Percentiles rank a stretch among this genome's conserved stretches.
phyloP scores from a whole-genome alignment of 805 yeast species.

The Metschnikowia koreensis region DNA sequence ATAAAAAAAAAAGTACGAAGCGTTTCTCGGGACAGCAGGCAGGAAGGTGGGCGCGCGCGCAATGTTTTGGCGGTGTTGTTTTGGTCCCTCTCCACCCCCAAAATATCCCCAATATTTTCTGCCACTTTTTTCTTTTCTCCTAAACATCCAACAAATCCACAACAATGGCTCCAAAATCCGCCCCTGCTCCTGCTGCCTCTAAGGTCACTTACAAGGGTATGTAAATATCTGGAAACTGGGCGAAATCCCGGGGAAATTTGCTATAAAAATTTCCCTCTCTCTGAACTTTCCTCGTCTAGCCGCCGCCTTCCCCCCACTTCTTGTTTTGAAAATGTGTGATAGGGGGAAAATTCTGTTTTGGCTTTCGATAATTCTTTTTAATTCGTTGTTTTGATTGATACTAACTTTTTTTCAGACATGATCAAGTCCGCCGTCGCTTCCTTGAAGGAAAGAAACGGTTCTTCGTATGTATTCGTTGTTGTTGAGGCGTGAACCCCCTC shows the following conservation, averaged over 20 bases:
- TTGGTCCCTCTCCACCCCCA: conserved; percentile 11
- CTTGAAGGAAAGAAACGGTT: conserved; percentile 78
- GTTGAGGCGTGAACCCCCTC: background rate
- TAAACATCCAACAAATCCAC: background rate
- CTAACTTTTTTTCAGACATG: conserved; percentile 42
- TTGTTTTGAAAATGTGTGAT: background rate
- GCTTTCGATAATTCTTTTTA: background rate
- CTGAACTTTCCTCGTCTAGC: background rate
- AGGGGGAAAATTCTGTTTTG: background rate
- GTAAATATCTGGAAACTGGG: background rate
- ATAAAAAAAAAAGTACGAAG: background rate
- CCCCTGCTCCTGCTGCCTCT: conserved; percentile 12
- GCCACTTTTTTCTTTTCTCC: conserved; percentile 4
- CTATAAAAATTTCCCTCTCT: background rate
- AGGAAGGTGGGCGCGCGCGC: conserved; percentile 6
- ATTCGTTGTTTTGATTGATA: background rate
- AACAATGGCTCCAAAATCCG: conserved; percentile 18
- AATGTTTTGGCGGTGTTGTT: conserved; percentile 8
- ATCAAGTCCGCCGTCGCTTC: conserved; percentile 65
- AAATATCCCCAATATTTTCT: conserved; percentile 2
- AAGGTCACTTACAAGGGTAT: conserved; percentile 18
- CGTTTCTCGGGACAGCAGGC: background rate
- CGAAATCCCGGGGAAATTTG: background rate
- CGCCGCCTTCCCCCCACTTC: background rate
- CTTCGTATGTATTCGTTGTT: conserved; percentile 47